Evolutionary conservation across 169 alveolate species (phyloP).

Genomic region (Plasmodium vinckei): DNA sequence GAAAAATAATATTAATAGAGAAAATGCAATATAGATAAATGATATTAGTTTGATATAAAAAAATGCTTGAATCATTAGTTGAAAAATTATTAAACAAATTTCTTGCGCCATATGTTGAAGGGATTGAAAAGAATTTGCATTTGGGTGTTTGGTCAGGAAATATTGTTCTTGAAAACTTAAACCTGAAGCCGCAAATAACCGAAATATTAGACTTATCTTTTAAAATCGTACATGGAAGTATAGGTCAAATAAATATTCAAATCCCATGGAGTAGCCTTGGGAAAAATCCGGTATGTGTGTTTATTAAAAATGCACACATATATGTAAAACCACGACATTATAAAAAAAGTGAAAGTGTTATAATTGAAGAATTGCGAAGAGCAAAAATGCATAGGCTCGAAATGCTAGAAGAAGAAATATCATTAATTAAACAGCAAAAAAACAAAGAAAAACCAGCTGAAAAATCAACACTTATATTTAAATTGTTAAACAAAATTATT

Average conservation of each 20-base stretch:
- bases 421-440: slow-evolving; percentile 72
- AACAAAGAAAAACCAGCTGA: slow-evolving; percentile 73
- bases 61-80: slow-evolving; percentile 89
- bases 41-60: slow-evolving; percentile 45
- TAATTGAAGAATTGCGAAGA: slow-evolving; percentile 80
- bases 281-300: slow-evolving; percentile 85
- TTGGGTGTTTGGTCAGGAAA: slow-evolving; percentile 92
- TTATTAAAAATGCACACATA: slow-evolving; percentile 85
- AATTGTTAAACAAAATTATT: slow-evolving; percentile 85
- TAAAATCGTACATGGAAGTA: slow-evolving; percentile 83
- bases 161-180: slow-evolving; percentile 85
- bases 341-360: slow-evolving; percentile 83
- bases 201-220: slow-evolving; percentile 77
- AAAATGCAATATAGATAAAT: neutral
- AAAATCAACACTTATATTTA: slow-evolving; percentile 85
- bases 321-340: slow-evolving; percentile 81
- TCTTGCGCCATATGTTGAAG: slow-evolving; percentile 91
- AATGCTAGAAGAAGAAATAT: slow-evolving; percentile 79
- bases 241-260: slow-evolving; percentile 85
- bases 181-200: slow-evolving; percentile 87
- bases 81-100: slow-evolving; percentile 88
- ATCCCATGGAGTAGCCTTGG: slow-evolving; percentile 90
- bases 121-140: slow-evolving; percentile 87
- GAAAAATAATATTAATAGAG: neutral
- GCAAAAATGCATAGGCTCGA: slow-evolving; percentile 80